phyloP scores from a whole-genome alignment of 306 rosid species.

The Sphenostylis stenocarpa region DNA sequence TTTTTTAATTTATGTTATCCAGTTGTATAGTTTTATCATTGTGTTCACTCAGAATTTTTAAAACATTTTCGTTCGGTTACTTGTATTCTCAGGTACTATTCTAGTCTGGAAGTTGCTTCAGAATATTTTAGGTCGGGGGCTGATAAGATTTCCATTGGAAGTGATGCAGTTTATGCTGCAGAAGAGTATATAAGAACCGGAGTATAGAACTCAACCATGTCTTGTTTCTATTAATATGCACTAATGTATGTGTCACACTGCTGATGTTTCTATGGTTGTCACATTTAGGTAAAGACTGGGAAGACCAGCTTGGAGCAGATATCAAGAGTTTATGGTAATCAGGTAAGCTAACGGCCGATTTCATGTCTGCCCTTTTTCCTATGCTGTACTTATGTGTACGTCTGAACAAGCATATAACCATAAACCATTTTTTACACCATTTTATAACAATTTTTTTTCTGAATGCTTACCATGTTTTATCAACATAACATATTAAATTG shows the following conservation, averaged over 20 bases:
- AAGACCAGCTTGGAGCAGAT: slow-evolving; percentile 96
- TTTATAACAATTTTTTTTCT: not conserved
- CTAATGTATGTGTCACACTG: slow-evolving; percentile 23
- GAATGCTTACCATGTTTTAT: not conserved
- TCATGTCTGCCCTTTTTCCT: not conserved
- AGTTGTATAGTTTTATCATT: not conserved
- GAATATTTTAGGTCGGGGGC: slow-evolving; percentile 99
- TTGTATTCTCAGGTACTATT: slow-evolving; percentile 64
- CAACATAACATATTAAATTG: not conserved
- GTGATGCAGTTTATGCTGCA: slow-evolving; percentile 97
- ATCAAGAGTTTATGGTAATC: slow-evolving; percentile 94
- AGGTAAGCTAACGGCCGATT: slow-evolving; percentile 48
- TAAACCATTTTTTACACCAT: not conserved
- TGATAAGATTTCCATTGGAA: slow-evolving; percentile 96
- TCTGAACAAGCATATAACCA: not conserved
- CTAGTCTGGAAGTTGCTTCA: slow-evolving; percentile 97
- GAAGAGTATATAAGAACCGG: slow-evolving; percentile 86
- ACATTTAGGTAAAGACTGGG: slow-evolving; percentile 73
- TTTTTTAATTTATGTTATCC: not conserved
- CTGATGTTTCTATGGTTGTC: slow-evolving; percentile 32
- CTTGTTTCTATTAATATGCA: slow-evolving; percentile 20
- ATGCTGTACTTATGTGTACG: not conserved
- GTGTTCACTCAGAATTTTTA: not conserved
- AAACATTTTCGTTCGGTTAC: not conserved
- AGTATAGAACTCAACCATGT: slow-evolving; percentile 49